Evolutionary conservation across 768 basidiomycete genomes (phyloP).

Genomic region (Suillus decipiens): DNA sequence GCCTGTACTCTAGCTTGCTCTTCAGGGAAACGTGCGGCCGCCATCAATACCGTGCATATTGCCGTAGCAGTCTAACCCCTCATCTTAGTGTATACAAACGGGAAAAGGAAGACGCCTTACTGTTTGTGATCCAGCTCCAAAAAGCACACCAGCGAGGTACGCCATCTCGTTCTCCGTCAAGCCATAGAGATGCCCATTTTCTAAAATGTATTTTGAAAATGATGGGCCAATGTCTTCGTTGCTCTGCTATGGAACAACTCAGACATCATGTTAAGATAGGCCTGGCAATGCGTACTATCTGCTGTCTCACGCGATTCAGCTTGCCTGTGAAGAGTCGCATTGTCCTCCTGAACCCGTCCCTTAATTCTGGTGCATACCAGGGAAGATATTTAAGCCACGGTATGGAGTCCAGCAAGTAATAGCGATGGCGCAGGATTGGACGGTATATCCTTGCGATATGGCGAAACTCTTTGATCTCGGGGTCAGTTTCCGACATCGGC

Average conservation of each 20-base stretch:
- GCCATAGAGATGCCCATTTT: background rate
- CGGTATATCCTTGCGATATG: background rate
- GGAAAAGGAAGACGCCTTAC: background rate
- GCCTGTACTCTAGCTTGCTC: slow-evolving; percentile 49
- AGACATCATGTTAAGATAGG: background rate
- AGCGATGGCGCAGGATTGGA: background rate
- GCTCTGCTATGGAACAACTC: background rate
- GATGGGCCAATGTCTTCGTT: background rate
- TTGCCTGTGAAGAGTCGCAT: background rate
- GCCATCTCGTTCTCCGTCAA: background rate
- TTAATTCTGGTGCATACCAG: background rate
- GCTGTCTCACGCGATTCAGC: background rate
- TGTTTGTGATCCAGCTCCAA: background rate
- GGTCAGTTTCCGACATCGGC: background rate
- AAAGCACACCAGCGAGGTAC: background rate
- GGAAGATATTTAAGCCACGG: background rate
- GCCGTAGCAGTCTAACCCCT: slow-evolving; percentile 43
- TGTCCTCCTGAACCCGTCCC: background rate
- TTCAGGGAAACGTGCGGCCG: slow-evolving; percentile 52
- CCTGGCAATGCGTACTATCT: background rate
- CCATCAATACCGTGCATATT: slow-evolving; percentile 50
- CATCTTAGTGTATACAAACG: background rate
- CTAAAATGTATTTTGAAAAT: background rate
- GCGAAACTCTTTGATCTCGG: background rate
- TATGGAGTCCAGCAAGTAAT: background rate